phyloP scores from a whole-genome alignment of 192 early-diverging fungal genomes.

The Backusella sp. region DNA sequence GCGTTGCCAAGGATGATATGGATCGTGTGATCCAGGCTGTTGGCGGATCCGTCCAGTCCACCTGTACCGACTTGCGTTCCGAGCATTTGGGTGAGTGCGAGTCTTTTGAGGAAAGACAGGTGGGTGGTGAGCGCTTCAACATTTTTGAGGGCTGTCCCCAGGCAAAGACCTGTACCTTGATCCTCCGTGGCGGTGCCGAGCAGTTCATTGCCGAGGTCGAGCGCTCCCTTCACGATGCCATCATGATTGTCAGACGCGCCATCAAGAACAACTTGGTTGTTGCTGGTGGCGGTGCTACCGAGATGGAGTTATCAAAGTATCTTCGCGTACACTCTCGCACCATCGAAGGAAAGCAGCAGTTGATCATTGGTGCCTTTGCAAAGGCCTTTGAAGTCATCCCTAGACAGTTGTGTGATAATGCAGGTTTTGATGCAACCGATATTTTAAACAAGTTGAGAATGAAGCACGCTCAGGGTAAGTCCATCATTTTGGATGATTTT shows the following conservation, averaged over 20 bases:
- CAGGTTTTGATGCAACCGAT: slow-evolving; percentile 98
- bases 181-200: slow-evolving; percentile 96
- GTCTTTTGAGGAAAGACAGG: slow-evolving; percentile 93
- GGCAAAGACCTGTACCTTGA: slow-evolving; percentile 94
- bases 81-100: slow-evolving; percentile 89
- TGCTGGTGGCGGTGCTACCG: slow-evolving; percentile 96
- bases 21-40: slow-evolving; percentile 93
- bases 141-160: slow-evolving; percentile 91
- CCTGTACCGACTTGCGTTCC: slow-evolving; percentile 78
- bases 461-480: slow-evolving; percentile 75
- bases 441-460: slow-evolving; percentile 96
- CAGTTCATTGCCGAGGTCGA: slow-evolving; percentile 99
- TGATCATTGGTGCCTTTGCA: slow-evolving; percentile 92
- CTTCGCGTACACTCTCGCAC: slow-evolving; percentile 89
- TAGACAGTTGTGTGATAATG: slow-evolving; percentile 98
- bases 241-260: slow-evolving; percentile 98
- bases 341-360: slow-evolving; percentile 98
- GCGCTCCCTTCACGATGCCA: slow-evolving; percentile 96
- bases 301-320: slow-evolving; percentile 98
- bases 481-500: background rate
- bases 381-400: slow-evolving; percentile 97
- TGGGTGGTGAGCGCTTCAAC: slow-evolving; percentile 97
- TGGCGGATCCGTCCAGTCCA: slow-evolving; percentile 90
- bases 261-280: slow-evolving; percentile 97
- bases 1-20: slow-evolving; percentile 91